These are phyloP conservation scores for Aspergillus egyptiacus DNA, from an alignment of 495 filamentous ascomycete genomes.

Conservation along the genomic window DNA sequence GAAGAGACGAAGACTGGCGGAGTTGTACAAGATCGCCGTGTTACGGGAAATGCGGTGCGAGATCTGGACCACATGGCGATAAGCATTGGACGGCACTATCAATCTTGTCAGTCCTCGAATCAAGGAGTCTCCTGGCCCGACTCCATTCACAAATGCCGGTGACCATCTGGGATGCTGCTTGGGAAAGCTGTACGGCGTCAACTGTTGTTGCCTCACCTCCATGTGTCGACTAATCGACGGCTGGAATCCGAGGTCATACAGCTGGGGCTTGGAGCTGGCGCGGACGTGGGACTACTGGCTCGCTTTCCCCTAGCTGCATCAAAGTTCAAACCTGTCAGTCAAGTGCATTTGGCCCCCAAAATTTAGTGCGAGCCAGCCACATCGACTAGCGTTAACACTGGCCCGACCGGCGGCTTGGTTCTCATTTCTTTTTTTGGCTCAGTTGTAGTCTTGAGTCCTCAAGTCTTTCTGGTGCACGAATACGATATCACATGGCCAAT, in stretches of 20 bases:
- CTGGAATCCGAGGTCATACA: conserved; percentile 1
- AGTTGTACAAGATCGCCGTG: conserved; percentile 21
- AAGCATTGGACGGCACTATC: conserved; percentile 16
- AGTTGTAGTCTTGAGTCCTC: neutral
- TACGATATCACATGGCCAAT: conserved; percentile 15
- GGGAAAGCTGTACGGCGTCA: neutral
- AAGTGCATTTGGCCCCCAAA: conserved; percentile 12
- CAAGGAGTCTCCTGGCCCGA: conserved; percentile 4
- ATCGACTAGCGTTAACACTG: conserved; percentile 12
- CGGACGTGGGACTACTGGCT: neutral
- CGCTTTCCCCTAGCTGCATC: conserved; percentile 7
- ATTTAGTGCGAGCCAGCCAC: conserved; percentile 13
- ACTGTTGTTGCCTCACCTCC: conserved; percentile 3
- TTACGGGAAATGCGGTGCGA: conserved; percentile 14
- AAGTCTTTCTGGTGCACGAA: conserved; percentile 1
- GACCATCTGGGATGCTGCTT: conserved; percentile 1
- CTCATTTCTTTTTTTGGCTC: conserved; percentile 8
- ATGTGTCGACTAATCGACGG: conserved; percentile 1
- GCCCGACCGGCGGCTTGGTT: conserved; percentile 8
- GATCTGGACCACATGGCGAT: conserved; percentile 24
- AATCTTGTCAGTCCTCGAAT: conserved; percentile 3
- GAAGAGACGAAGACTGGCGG: conserved; percentile 10
- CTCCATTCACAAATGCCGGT: neutral
- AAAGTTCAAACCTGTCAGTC: conserved; percentile 8
- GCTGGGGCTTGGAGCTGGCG: neutral